A percentile compares a stretch with the other conserved stretches of the same genome.
These are phyloP conservation scores for Parathielavia appendiculata DNA, from an alignment of 495 filamentous ascomycete genomes.

Conservation along the genomic window DNA sequence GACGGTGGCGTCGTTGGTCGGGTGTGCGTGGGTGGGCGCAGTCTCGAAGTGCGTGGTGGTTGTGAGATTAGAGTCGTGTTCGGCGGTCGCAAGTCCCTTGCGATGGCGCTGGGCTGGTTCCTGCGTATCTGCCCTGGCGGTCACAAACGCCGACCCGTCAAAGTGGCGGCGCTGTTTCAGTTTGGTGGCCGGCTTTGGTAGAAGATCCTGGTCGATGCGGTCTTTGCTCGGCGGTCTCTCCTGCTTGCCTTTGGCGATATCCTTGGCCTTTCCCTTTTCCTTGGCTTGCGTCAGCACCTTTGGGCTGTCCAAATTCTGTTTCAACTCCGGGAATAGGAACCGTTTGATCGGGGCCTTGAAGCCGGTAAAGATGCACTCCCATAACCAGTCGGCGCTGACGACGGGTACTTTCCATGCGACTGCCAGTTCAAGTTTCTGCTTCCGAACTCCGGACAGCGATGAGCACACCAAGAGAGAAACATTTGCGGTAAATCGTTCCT, in stretches of 20 bases:
- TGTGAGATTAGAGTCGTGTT: conserved; percentile 9
- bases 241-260: conserved; percentile 12
- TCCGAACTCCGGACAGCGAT: conserved; percentile 46
- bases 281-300: not conserved
- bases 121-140: conserved; percentile 3
- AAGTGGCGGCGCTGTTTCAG: conserved; percentile 16
- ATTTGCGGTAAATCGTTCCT: conserved; percentile 62
- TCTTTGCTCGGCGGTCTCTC: not conserved
- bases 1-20: conserved; percentile 14
- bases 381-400: conserved; percentile 76
- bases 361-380: conserved; percentile 60
- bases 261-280: conserved; percentile 3
- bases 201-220: conserved; percentile 23
- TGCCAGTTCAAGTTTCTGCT: conserved; percentile 75
- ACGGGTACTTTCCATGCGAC: conserved; percentile 67
- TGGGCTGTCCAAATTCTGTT: conserved; percentile 23
- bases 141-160: conserved; percentile 22
- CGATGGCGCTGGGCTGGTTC: not conserved
- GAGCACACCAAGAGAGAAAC: conserved; percentile 68
- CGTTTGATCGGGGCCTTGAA: conserved; percentile 35
- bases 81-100: not conserved
- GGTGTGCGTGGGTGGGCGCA: conserved; percentile 34
- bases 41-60: conserved; percentile 32
- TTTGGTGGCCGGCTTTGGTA: conserved; percentile 20
- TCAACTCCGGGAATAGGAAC: conserved; percentile 36